A percentile compares a stretch with the other conserved stretches of the same genome.
Conservation (phyloP, 2,329 filamentous ascomycete species). For the Thelonectria blattea region DNA sequence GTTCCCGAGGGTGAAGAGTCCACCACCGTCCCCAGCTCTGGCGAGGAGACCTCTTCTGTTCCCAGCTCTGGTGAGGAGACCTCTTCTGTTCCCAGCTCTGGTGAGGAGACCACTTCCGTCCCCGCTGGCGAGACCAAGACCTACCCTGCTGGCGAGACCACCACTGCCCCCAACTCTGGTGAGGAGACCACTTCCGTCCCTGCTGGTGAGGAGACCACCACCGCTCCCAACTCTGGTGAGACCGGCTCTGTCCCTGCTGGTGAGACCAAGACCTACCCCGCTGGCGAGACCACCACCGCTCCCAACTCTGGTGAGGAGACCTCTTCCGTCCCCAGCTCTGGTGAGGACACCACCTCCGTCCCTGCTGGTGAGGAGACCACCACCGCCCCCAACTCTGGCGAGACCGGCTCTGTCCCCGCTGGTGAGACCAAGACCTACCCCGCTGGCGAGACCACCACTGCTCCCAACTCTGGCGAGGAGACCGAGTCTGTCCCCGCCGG, state of each 20-base stretch:
- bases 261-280: background rate
- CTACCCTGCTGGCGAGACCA: constrained; percentile 10
- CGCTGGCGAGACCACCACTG: background rate
- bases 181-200: background rate
- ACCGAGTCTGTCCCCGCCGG: constrained; percentile 6
- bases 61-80: background rate
- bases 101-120: background rate
- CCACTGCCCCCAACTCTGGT: constrained; percentile 6
- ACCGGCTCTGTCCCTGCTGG: background rate
- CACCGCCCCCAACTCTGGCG: constrained; percentile 1
- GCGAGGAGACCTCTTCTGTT: background rate
- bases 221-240: constrained; percentile 2
- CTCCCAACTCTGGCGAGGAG: constrained; percentile 13
- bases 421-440: background rate
- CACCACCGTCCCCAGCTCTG: background rate
- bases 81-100: background rate
- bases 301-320: constrained; percentile 16
- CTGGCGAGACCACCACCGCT: background rate
- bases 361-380: constrained; percentile 1
- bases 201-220: constrained; percentile 1
- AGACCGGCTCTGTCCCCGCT: background rate
- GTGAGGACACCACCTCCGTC: constrained; percentile 1
- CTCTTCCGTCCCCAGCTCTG: background rate
- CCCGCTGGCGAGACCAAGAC: background rate
- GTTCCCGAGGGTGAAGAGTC: constrained; percentile 5